Percentiles rank a stretch among this genome's conserved stretches.
These are phyloP conservation scores for Syzygium syzygioides DNA, from an alignment of 441 rosid species.

Conservation along the genomic window DNA sequence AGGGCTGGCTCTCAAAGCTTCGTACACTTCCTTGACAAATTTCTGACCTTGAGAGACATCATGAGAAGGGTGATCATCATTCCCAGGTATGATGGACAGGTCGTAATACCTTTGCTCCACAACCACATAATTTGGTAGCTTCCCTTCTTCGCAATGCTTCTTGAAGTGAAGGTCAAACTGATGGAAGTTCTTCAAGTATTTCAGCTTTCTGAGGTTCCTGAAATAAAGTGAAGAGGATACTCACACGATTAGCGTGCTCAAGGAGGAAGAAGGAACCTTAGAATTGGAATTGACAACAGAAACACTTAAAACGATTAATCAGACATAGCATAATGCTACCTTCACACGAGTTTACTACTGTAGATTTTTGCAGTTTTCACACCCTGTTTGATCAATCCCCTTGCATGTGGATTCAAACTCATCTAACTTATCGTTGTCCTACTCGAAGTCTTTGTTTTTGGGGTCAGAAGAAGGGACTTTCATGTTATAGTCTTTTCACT, in stretches of 20 bases:
- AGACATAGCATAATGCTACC: background rate
- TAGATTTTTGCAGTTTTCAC: background rate
- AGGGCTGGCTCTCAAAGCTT: slow-evolving; percentile 75
- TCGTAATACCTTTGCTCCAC: slow-evolving; percentile 66
- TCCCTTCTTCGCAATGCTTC: slow-evolving; percentile 69
- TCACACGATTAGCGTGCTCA: background rate
- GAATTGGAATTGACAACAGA: background rate
- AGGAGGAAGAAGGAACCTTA: background rate
- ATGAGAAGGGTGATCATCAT: slow-evolving; percentile 85
- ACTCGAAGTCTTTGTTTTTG: background rate
- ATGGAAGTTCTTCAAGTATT: slow-evolving; percentile 61
- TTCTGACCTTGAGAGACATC: slow-evolving; percentile 72
- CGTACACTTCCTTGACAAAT: slow-evolving; percentile 73
- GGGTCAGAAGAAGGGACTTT: too few species aligned
- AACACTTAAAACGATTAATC: background rate
- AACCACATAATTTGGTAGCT: slow-evolving; percentile 77
- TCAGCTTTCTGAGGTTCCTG: slow-evolving; percentile 73
- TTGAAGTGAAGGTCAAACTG: slow-evolving; percentile 59
- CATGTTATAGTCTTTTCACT: background rate
- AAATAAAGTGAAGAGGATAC: background rate
- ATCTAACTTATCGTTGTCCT: background rate
- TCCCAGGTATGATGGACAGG: slow-evolving; percentile 43
- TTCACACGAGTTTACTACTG: background rate
- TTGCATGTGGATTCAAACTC: background rate
- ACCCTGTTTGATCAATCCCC: background rate